Conservation (phyloP, 1,139 yeast species). For the Taphrina wiesneri region DNA sequence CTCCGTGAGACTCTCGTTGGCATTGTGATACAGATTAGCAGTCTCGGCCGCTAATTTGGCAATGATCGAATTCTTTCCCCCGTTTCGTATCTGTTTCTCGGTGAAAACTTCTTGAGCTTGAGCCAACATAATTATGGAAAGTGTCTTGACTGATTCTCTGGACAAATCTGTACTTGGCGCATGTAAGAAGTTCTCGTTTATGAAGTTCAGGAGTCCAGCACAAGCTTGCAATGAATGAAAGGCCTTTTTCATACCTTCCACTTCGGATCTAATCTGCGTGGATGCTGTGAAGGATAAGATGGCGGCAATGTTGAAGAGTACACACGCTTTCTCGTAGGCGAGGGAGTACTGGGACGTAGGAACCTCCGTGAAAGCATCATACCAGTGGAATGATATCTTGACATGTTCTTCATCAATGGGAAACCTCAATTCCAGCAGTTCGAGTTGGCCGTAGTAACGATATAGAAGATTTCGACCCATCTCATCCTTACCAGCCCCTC, state of each 20-base stretch:
- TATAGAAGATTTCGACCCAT: constrained; percentile 57
- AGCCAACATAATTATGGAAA: constrained; percentile 68
- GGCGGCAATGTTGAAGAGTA: constrained; percentile 73
- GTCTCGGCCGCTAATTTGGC: constrained; percentile 72
- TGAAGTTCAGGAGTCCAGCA: constrained; percentile 71
- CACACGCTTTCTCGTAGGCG: constrained; percentile 87
- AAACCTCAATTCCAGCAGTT: constrained; percentile 71
- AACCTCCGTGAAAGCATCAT: constrained; percentile 63
- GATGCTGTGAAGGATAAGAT: constrained; percentile 54
- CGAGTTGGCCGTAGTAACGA: constrained; percentile 78
- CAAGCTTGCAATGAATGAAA: constrained; percentile 69
- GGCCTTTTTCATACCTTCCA: constrained; percentile 59
- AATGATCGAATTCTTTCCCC: constrained; percentile 58
- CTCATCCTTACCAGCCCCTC: constrained; percentile 52
- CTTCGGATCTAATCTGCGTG: constrained; percentile 43
- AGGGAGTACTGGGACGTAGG: constrained; percentile 64
- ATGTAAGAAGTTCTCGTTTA: constrained; percentile 80
- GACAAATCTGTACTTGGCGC: constrained; percentile 82
- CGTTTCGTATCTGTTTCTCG: constrained; percentile 58
- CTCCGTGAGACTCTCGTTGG: constrained; percentile 51
- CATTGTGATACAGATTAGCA: constrained; percentile 57
- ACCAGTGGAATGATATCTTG: constrained; percentile 73
- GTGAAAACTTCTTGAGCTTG: constrained; percentile 87
- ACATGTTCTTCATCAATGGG: constrained; percentile 64
- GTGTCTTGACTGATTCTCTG: constrained; percentile 67